phyloP scores from a whole-genome alignment of 257 asterid genomes.

The Ocimum tenuiflorum region DNA sequence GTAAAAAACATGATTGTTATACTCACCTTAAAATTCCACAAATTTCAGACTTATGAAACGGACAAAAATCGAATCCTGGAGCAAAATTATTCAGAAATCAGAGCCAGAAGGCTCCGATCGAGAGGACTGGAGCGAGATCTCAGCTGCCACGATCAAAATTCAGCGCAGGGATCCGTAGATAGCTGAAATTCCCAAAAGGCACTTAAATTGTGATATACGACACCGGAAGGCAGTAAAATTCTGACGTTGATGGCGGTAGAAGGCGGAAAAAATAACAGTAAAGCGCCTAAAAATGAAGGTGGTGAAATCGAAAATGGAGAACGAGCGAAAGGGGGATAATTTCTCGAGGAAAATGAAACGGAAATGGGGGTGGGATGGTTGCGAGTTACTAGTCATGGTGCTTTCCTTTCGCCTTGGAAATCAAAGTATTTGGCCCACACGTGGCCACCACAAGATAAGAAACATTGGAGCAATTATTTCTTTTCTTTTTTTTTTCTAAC shows the following conservation, averaged over 20 bases:
- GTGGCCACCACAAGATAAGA: slow-evolving; percentile 17
- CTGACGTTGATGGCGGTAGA: slow-evolving; percentile 16
- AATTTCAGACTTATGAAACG: neutral
- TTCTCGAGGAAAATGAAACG: neutral
- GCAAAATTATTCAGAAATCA: neutral
- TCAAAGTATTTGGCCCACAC: slow-evolving; percentile 12
- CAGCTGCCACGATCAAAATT: slow-evolving; percentile 21
- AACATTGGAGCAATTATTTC: neutral
- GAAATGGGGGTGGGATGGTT: neutral
- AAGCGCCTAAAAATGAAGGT: slow-evolving; percentile 6
- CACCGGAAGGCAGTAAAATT: slow-evolving; percentile 17
- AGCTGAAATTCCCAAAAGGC: slow-evolving; percentile 15
- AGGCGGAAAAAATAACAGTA: neutral
- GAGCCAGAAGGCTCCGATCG: slow-evolving; percentile 25
- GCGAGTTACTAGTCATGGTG: neutral
- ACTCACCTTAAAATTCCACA: slow-evolving; percentile 14
- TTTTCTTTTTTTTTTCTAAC: neutral
- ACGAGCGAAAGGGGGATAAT: neutral
- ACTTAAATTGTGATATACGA: slow-evolving; percentile 17
- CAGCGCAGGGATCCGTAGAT: slow-evolving; percentile 23
- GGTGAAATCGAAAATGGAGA: neutral
- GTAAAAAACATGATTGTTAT: neutral
- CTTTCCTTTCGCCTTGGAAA: neutral
- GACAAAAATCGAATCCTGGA: neutral
- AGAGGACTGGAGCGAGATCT: slow-evolving; percentile 24